Conservation (phyloP, 106 monocot species). For the Narthecium ossifragum region DNA sequence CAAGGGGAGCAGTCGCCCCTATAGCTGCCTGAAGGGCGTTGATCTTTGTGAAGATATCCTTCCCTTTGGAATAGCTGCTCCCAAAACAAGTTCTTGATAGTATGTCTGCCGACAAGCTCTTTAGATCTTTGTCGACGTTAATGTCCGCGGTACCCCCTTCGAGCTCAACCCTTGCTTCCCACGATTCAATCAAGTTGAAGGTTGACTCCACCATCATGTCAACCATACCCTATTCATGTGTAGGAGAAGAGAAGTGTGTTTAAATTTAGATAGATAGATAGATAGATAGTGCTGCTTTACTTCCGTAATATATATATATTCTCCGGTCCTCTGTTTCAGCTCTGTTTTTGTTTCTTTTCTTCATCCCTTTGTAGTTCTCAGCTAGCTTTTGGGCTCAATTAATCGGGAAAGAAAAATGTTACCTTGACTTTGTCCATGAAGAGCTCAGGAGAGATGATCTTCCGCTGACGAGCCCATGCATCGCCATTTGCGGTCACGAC, state of each 20-base stretch:
- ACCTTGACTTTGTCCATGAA: slow-evolving; percentile 79
- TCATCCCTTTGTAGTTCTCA: too few relatives aligned
- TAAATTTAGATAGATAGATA: too few relatives aligned
- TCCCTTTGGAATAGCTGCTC: slow-evolving; percentile 46
- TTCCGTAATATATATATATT: too few relatives aligned
- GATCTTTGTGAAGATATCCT: slow-evolving; percentile 56
- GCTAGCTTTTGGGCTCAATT: too few relatives aligned
- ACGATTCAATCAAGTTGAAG: slow-evolving; percentile 27
- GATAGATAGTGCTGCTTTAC: too few relatives aligned
- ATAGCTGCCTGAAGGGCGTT: slow-evolving; percentile 26
- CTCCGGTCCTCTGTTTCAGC: too few relatives aligned
- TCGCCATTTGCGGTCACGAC: slow-evolving; percentile 56
- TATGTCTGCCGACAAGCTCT: slow-evolving; percentile 58
- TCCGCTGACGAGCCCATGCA: slow-evolving; percentile 63
- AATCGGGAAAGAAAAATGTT: too few relatives aligned
- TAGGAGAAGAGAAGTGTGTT: neutral
- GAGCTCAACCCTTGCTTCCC: slow-evolving; percentile 35
- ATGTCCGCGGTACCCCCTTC: slow-evolving; percentile 32
- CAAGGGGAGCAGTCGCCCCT: slow-evolving; percentile 12
- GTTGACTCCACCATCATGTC: slow-evolving; percentile 46
- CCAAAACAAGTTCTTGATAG: slow-evolving; percentile 78
- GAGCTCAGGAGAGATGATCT: slow-evolving; percentile 70
- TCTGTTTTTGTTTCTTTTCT: too few relatives aligned
- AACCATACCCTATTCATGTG: slow-evolving; percentile 47
- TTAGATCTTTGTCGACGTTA: slow-evolving; percentile 45